Evolutionary conservation across 768 basidiomycete species (phyloP).

Genomic region (Pulveroboletus ravenelii): DNA sequence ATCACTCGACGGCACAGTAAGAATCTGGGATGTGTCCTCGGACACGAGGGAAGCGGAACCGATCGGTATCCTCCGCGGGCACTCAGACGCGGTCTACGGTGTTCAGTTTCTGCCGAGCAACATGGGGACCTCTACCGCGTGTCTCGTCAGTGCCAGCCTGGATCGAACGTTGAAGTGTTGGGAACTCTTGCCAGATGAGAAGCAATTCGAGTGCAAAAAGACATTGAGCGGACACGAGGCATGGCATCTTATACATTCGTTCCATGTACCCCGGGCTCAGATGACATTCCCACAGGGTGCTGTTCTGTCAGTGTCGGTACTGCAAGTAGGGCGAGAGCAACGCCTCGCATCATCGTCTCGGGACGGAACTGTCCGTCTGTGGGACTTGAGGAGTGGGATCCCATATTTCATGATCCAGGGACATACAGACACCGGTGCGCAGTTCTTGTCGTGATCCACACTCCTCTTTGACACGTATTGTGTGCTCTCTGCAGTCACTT

Average conservation of each 20-base stretch:
- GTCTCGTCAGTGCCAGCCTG: conserved; percentile 29
- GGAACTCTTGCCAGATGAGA: conserved; percentile 35
- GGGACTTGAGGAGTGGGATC: conserved; percentile 31
- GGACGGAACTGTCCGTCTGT: conserved; percentile 34
- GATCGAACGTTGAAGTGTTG: conserved; percentile 38
- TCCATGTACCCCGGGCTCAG: neutral
- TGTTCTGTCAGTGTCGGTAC: conserved; percentile 27
- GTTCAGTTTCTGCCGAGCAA: conserved; percentile 29
- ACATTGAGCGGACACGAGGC: conserved; percentile 31
- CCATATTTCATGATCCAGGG: conserved; percentile 35
- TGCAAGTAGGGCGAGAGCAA: conserved; percentile 32
- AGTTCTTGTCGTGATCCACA: conserved; percentile 19
- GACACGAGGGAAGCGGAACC: conserved; percentile 27
- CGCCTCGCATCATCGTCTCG: conserved; percentile 36
- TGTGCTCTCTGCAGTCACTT: conserved; percentile 26
- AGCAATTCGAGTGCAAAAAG: conserved; percentile 25
- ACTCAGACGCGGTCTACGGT: conserved; percentile 28
- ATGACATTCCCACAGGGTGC: conserved; percentile 22
- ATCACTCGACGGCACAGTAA: conserved; percentile 46
- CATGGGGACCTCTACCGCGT: conserved; percentile 23
- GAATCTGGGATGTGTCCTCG: conserved; percentile 47
- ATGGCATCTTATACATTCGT: neutral
- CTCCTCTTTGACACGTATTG: conserved; percentile 9
- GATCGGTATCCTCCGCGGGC: conserved; percentile 22
- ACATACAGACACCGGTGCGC: conserved; percentile 32